Conservation (phyloP, 257 asterid species). For the Nicotiana paniculata region DNA sequence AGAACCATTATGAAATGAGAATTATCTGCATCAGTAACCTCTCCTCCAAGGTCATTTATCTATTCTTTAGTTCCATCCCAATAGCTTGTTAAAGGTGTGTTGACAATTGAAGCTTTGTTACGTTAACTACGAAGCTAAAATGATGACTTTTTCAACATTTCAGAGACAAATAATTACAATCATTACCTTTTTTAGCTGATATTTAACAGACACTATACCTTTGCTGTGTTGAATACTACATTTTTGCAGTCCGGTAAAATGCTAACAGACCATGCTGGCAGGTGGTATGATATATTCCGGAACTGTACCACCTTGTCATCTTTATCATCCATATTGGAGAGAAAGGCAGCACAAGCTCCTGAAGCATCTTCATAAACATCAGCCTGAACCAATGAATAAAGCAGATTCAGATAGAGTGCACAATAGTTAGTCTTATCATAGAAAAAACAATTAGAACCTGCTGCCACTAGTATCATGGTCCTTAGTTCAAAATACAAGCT, state of each 20-base stretch:
- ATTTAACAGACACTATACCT: slow-evolving; percentile 36
- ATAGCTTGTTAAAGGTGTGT: background rate
- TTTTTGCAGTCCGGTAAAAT: slow-evolving; percentile 82
- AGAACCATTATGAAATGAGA: background rate
- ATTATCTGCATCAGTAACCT: background rate
- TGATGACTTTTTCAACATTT: background rate
- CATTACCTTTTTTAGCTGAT: background rate
- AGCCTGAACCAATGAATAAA: slow-evolving; percentile 36
- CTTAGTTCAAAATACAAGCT: background rate
- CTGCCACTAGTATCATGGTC: background rate
- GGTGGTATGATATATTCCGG: slow-evolving; percentile 50
- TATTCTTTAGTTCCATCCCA: background rate
- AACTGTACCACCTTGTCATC: slow-evolving; percentile 51
- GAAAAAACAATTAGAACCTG: background rate
- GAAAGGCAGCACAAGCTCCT: slow-evolving; percentile 75
- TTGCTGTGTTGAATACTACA: slow-evolving; percentile 83
- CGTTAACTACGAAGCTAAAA: background rate
- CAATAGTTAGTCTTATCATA: background rate
- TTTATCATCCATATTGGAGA: slow-evolving; percentile 72
- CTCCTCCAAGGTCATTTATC: background rate
- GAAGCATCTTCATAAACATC: slow-evolving; percentile 69
- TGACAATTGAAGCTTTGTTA: background rate
- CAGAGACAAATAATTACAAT: background rate
- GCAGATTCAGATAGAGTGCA: slow-evolving; percentile 1
- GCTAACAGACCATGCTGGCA: slow-evolving; percentile 97